Evolutionary conservation across 2,329 filamentous ascomycete genomes (phyloP), one percentile per base, ranked within the genome.

Genomic region (Aureobasidium sp.): DNA sequence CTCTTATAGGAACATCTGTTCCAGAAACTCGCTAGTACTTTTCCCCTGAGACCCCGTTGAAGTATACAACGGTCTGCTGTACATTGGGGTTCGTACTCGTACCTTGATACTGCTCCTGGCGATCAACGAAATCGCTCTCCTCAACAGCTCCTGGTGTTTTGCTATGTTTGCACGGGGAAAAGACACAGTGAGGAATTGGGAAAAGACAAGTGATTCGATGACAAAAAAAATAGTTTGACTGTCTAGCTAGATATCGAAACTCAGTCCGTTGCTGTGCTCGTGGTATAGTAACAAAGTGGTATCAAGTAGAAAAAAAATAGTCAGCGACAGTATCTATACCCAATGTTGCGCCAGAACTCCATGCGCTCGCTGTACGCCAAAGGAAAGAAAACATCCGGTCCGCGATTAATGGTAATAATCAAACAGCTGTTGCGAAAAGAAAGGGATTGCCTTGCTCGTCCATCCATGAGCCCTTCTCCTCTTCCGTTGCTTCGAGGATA

Each of bases 381-480:
- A 21, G 14, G n/a, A 11, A 53, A 53, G 42, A 14, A 14, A 32
- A 42, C 30, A 9, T 32, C 4, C 7, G 30, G 5, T 9, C 21
- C 6, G 9, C 2, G 11, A 5, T 42, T 16, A 32, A 54, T 30
- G 34, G 14, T 48, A n/a, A 42, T 14, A n/a, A 54, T 54, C 50
- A 54, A 42, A 54, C 37, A 21, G 37, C 50, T 6, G 37, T 54
- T 4, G 50, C 27, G 29, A 42, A 36, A 25, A 57, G 53, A 21
- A 30, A 57, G 14, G 53, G 53, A 27, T 44, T 45, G 10, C 53
- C 53, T 45, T 36, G 88, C 65, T 91, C 87, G 0, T 85, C 85
- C 61, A 91, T 75, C 90, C 90, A 96, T 8, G 86, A 82, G 1
- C 92, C 93, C 74, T 91, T 92, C 80, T 97, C 92, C 67, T 93